Base-by-base conservation (phyloP, 805 yeast species). In the Candida rishiriensis region DNA sequence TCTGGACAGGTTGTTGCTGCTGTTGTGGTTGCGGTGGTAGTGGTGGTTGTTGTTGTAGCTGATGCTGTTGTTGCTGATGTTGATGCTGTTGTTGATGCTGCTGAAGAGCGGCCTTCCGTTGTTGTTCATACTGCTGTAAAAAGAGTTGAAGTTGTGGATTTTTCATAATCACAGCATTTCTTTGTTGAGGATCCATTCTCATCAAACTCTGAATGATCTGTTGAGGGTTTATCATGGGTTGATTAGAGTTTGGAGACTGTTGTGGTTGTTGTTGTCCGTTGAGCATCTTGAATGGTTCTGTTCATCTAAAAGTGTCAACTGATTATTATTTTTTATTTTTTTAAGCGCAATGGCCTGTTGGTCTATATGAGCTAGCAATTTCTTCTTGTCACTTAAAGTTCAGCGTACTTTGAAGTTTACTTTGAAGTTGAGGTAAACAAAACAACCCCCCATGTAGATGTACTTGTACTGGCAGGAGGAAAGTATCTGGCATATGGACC, bases 181-280 rank as follows among this genome's bases (percentile, higher is more conserved):
- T 54, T 38, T 65, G 66, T 34, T 61, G 65, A 1, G 70, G 66
- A 28, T 63, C 63, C 64, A 66, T 56, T 35, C 57, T 51, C 59
- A 65, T 63, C 38, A 66, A 46, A 35, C 62, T 61, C 32, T 64
- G 66, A 4, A 60, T 39, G n/a, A 63, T 40, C 46, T 57, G 59
- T 17, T 60, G 62, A 2, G 63, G 56, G 10, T 57, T 51, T 48
- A 55, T 51, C 16, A 52, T 53, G 10, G 53, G 56, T 13, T 33
- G 34, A 30, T 30, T 30, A n/a, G 33, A 30, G 14, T n/a, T 30
- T 12, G 2, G 38, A 12, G 39, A 41, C 46, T 21, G 53, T 43
- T 37, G 49, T 38, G 30, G 48, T 38, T 40, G 47, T 39, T 45
- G 45, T 40, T 40, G 46, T 29, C 46, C 43, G 28, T 43, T 43